These are phyloP conservation scores for Rasamsonia emersonii DNA, from an alignment of 2,329 filamentous ascomycete genomes.

Conservation along the genomic window DNA sequence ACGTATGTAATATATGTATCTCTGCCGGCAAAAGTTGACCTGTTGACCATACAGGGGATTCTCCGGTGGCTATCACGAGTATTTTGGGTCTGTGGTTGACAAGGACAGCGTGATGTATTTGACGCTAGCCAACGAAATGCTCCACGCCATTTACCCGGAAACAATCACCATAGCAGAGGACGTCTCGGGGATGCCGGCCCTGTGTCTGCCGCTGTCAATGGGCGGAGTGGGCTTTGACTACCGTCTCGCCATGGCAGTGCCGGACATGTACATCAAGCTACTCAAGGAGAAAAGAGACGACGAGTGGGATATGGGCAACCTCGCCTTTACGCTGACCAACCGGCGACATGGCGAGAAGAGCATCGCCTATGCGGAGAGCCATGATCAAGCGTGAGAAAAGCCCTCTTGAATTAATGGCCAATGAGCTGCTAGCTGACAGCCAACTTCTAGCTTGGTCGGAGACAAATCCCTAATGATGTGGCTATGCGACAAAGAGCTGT, in stretches of 20 bases:
- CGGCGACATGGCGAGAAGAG: conserved; percentile 94
- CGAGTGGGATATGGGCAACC: conserved; percentile 80
- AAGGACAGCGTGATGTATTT: conserved; percentile 92
- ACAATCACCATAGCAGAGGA: conserved; percentile 92
- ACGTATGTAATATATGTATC: conserved; percentile 53
- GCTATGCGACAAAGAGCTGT: conserved; percentile 93
- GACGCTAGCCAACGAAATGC: conserved; percentile 92
- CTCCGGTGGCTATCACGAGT: conserved; percentile 96
- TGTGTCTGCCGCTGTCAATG: conserved; percentile 75
- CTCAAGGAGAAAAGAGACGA: conserved; percentile 86
- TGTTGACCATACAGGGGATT: conserved; percentile 60
- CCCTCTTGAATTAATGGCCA: not conserved
- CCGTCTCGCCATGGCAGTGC: conserved; percentile 91
- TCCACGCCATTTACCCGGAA: conserved; percentile 81
- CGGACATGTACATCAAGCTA: conserved; percentile 99
- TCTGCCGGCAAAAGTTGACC: conserved; percentile 1
- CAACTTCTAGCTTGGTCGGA: conserved; percentile 56
- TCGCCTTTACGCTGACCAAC: conserved; percentile 84
- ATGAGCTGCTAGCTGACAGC: conserved; percentile 7
- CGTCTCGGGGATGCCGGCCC: conserved; percentile 96
- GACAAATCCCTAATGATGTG: conserved; percentile 98
- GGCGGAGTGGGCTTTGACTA: conserved; percentile 97
- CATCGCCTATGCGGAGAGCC: conserved; percentile 93
- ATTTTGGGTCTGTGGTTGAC: conserved; percentile 82
- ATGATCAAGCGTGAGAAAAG: conserved; percentile 85